phyloP scores from a whole-genome alignment of 139 green algal genomes.

The Coccomyxa sp. region DNA sequence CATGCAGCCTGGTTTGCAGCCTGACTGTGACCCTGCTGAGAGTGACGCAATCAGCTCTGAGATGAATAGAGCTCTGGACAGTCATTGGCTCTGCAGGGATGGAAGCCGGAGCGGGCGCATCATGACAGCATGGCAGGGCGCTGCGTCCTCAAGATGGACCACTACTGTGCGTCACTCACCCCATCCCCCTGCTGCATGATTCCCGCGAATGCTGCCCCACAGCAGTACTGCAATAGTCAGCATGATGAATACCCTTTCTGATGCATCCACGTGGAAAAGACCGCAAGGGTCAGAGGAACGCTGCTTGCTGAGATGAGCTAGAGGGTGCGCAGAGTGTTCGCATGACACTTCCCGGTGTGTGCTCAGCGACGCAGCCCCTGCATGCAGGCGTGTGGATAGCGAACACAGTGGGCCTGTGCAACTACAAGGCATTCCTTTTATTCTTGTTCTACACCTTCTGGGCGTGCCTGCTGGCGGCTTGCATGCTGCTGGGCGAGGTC shows the following conservation, averaged over 20 bases:
- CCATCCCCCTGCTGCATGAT: no score
- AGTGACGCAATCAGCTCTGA: no score
- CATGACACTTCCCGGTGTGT: no score
- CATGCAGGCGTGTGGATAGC: conserved; percentile 64
- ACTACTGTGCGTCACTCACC: conserved; percentile 55
- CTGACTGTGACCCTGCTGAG: no score
- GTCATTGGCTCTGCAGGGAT: conserved; percentile 50
- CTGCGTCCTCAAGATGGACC: conserved; percentile 93
- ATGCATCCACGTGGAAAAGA: no score
- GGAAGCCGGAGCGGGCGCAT: conserved; percentile 88
- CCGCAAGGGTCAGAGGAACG: no score
- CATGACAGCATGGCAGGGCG: conserved; percentile 83
- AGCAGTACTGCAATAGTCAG: no score
- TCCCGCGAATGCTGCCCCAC: no score
- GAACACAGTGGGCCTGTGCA: conserved; percentile 90
- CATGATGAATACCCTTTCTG: no score
- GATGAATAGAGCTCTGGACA: no score
- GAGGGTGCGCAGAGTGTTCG: no score
- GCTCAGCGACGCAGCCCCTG: not conserved
- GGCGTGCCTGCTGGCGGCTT: conserved; percentile 32
- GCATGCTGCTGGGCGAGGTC: conserved; percentile 30
- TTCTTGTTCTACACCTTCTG: conserved; percentile 80
- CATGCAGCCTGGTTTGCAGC: not conserved
- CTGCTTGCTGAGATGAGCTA: no score
- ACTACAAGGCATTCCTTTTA: conserved; percentile 96